A percentile compares a stretch with the other conserved stretches of the same genome.
These are phyloP conservation scores for Nannochloropsis oceanica DNA, from an alignment of 108 stramenopile genomes.

Conservation along the genomic window DNA sequence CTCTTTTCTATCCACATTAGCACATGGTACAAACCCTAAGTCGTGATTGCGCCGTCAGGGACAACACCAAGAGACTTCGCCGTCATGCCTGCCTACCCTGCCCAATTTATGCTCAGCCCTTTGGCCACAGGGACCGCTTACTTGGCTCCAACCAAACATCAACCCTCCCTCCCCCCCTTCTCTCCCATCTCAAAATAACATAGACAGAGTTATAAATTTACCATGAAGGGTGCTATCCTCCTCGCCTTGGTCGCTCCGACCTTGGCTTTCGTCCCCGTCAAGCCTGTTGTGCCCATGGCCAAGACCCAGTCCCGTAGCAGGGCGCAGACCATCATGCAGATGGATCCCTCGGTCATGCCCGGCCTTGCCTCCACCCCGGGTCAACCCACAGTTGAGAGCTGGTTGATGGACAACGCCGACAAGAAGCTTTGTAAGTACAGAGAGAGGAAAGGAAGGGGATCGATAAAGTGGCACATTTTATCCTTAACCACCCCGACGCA, in stretches of 20 bases:
- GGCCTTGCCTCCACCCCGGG: neutral
- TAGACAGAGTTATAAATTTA: neutral
- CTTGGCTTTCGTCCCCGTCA: neutral
- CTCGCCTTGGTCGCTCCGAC: neutral
- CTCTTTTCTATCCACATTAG: neutral
- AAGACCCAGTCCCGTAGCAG: neutral
- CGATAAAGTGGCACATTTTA: no score
- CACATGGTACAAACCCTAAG: neutral
- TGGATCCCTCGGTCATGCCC: neutral
- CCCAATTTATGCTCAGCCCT: no score
- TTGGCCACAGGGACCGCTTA: no score
- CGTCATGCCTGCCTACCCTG: no score
- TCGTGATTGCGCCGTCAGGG: no score
- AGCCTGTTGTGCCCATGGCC: neutral
- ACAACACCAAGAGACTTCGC: no score
- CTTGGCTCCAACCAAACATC: neutral
- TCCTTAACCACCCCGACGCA: no score
- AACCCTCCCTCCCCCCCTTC: neutral
- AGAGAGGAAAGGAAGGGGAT: neutral
- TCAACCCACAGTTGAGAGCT: neutral
- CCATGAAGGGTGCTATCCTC: neutral
- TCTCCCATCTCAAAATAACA: neutral
- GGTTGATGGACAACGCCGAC: neutral
- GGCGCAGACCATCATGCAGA: neutral
- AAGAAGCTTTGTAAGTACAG: neutral